Evolutionary conservation across 192 early-diverging fungal genomes (phyloP), one percentile per base, ranked within the genome.

Genomic region (Radiomyces spectabilis): DNA sequence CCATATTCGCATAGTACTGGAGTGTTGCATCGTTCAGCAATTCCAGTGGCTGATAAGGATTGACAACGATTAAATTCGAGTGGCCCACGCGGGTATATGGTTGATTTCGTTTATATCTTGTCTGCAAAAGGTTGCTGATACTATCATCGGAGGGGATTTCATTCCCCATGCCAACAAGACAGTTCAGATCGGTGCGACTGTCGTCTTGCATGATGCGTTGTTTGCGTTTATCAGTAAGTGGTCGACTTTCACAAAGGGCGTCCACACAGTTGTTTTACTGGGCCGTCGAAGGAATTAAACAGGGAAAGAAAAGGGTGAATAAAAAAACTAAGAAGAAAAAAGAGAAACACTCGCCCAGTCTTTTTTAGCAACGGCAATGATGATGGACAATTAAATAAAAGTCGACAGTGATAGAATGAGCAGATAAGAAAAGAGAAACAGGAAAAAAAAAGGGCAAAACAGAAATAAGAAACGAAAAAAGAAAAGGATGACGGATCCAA

Each of bases 41-140:
- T 19, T 75, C 57, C 21, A 79, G 53, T 30, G 66, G 66, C 50
- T 75, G 72, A 47, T 71, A 73, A 7, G 79, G 81, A 48, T 81
- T 83, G 13, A 81, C 66, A 13, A 71, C 67, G 2, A 83, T 71
- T 13, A 81, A 49, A 13, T 70, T 76, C 7, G 70, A 74, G 18
- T 68, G 63, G 46, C 71, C 69, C 22, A 82, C 55, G 21, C 69
- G 63, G 35, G 79, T 80, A 54, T 84, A 82, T 43, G 79, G 76
- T 41, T 71, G 64, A 32, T 79, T 78, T 39, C 68, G 50, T 63
- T 77, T 75, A 57, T 60, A 71, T 16, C 78, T 58, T 16, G 68
- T 62, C 6, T 61, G 57, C 31, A 84, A 61, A 13, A 74, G 52
- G 27, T 56, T 54, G 10, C 68, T 46, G 39, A 80, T 65, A 27